Percentiles rank a stretch among this genome's conserved stretches.
Conservation (phyloP, 192 early-diverging fungal genomes). For the Chytriomyces hyalinus region DNA sequence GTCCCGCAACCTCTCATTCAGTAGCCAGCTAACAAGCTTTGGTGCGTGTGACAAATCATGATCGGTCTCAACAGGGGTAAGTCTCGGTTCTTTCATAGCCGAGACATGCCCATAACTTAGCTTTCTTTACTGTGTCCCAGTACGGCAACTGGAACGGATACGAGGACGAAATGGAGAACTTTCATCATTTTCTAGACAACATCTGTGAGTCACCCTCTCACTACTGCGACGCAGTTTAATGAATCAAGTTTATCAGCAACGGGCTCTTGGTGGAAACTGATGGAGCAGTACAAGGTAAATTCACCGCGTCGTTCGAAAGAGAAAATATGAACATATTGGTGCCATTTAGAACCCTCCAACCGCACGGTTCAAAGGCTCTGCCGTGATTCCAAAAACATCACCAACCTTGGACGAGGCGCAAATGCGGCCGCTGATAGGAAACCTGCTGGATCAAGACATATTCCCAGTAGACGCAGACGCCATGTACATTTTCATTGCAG, state of each 20-base stretch:
- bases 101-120: neutral
- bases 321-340: neutral
- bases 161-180: slow-evolving; percentile 12
- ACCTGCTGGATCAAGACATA: slow-evolving; percentile 26
- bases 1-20: neutral
- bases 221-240: neutral
- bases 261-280: slow-evolving; percentile 28
- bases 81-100: neutral
- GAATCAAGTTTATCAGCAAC: slow-evolving; percentile 17
- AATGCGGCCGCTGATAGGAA: slow-evolving; percentile 21
- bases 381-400: slow-evolving; percentile 14
- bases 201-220: slow-evolving; percentile 14
- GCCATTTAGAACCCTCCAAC: slow-evolving; percentile 6
- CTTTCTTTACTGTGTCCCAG: neutral
- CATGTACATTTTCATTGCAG: slow-evolving; percentile 29
- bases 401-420: slow-evolving; percentile 25
- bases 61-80: slow-evolving; percentile 3
- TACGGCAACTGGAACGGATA: slow-evolving; percentile 36
- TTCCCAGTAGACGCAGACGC: slow-evolving; percentile 22
- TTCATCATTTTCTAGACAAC: slow-evolving; percentile 27
- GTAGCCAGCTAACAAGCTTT: neutral
- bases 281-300: slow-evolving; percentile 23
- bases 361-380: slow-evolving; percentile 26
- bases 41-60: neutral
- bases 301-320: neutral